Conservation (phyloP, 345 rosid genomes). For the Erucastrum elatum region DNA sequence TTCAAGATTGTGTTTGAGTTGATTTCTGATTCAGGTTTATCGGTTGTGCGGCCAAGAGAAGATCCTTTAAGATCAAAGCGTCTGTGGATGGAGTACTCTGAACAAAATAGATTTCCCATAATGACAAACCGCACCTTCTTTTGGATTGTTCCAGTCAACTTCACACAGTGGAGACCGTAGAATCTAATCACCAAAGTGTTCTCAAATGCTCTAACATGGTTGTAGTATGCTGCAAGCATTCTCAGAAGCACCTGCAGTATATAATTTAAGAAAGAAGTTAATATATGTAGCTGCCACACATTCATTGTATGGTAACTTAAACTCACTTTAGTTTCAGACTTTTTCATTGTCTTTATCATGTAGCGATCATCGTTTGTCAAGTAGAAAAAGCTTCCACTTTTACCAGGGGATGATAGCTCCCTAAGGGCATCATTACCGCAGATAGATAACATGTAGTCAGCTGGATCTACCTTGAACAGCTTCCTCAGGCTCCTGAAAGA, state of each 20-base stretch:
- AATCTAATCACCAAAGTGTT: slow-evolving; percentile 77
- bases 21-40: slow-evolving; percentile 77
- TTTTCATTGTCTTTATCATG: slow-evolving; percentile 95
- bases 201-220: slow-evolving; percentile 80
- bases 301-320: not conserved
- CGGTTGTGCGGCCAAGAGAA: slow-evolving; percentile 88
- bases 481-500: not conserved
- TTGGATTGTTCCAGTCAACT: slow-evolving; percentile 71
- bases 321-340: slow-evolving; percentile 80
- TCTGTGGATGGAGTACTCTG: slow-evolving; percentile 74
- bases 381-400: slow-evolving; percentile 96
- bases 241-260: slow-evolving; percentile 72
- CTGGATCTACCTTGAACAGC: slow-evolving; percentile 46
- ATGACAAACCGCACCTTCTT: slow-evolving; percentile 93
- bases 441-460: slow-evolving; percentile 94
- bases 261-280: not conserved
- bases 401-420: slow-evolving; percentile 94
- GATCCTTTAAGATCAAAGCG: slow-evolving; percentile 94
- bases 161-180: slow-evolving; percentile 86
- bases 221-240: slow-evolving; percentile 92
- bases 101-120: slow-evolving; percentile 90
- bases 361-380: slow-evolving; percentile 84
- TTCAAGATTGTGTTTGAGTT: slow-evolving; percentile 79
- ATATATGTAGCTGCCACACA: slow-evolving; percentile 11
- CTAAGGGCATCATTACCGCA: slow-evolving; percentile 96